phyloP scores from a whole-genome alignment of 352 stramenopile species.

The Blastocystis sp. region DNA sequence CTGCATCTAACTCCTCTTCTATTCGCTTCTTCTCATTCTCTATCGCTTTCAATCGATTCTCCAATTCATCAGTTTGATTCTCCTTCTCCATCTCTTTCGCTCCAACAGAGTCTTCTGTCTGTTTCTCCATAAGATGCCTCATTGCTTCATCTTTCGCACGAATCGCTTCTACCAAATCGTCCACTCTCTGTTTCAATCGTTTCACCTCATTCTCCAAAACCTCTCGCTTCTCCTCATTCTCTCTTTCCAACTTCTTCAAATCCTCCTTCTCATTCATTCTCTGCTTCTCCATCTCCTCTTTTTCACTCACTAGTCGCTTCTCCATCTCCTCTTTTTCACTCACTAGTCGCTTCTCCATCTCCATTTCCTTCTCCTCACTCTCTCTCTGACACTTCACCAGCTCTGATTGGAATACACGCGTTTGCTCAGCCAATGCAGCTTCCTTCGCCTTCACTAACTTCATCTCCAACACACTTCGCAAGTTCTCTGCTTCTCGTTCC shows the following conservation, averaged over 20 bases:
- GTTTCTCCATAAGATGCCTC: not conserved
- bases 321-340: not conserved
- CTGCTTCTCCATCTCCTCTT: not conserved
- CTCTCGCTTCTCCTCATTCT: not conserved
- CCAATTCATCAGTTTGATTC: not conserved
- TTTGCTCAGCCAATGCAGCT: not conserved
- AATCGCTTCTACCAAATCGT: not conserved
- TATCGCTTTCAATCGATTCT: not conserved
- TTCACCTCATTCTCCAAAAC: not conserved
- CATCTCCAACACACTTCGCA: not conserved
- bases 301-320: not conserved
- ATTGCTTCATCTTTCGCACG: not conserved
- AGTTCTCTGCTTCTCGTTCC: not conserved
- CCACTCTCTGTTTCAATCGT: not conserved
- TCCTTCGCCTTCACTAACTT: slow-evolving; percentile 11
- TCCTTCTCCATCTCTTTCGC: not conserved
- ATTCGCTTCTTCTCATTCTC: not conserved
- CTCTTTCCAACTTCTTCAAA: not conserved
- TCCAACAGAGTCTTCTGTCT: not conserved
- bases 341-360: not conserved
- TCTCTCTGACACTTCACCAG: not conserved
- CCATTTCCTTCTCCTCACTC: not conserved
- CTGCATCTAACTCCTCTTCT: not conserved
- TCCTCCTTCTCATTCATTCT: no score
- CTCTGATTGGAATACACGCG: not conserved